Percentiles rank a stretch among this genome's conserved stretches.
Evolutionary conservation across 768 basidiomycete species (phyloP).

Genomic region (Paxillus ammoniavirescens): DNA sequence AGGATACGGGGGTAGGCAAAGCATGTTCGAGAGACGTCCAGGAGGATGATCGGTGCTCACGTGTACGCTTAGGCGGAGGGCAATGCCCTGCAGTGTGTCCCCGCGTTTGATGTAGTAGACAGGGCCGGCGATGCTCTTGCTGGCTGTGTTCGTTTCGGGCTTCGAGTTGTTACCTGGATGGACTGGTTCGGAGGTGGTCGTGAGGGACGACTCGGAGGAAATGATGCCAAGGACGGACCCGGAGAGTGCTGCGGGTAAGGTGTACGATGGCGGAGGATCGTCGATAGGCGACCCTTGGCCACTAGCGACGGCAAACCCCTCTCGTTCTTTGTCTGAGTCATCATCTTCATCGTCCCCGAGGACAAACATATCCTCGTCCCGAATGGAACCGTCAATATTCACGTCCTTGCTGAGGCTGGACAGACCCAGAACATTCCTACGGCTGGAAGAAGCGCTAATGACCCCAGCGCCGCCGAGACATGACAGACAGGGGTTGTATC

Average conservation of each 20-base stretch:
- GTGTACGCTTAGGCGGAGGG: slow-evolving; percentile 58
- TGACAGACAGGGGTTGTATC: slow-evolving; percentile 71
- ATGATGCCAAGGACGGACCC: neutral
- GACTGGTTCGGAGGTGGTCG: neutral
- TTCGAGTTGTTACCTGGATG: neutral
- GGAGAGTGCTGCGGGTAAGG: neutral
- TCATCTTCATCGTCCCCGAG: slow-evolving; percentile 65
- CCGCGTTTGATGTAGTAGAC: slow-evolving; percentile 54
- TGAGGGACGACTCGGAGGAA: neutral
- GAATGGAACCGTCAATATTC: slow-evolving; percentile 53
- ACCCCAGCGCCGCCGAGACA: slow-evolving; percentile 61
- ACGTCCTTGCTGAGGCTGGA: neutral
- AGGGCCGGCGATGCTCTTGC: slow-evolving; percentile 10
- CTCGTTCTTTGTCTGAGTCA: slow-evolving; percentile 35
- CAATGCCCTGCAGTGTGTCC: slow-evolving; percentile 67
- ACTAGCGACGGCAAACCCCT: neutral
- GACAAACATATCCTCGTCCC: slow-evolving; percentile 63
- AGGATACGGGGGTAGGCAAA: too few relatives aligned
- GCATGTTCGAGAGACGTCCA: neutral
- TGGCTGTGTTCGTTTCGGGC: neutral
- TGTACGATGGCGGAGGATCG: slow-evolving; percentile 1
- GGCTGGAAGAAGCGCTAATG: slow-evolving; percentile 20
- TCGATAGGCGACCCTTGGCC: neutral
- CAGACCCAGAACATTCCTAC: neutral
- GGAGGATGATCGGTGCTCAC: slow-evolving; percentile 31